Evolutionary conservation across 2,329 filamentous ascomycete genomes (phyloP).

Genomic region (Aureobasidium sp.): DNA sequence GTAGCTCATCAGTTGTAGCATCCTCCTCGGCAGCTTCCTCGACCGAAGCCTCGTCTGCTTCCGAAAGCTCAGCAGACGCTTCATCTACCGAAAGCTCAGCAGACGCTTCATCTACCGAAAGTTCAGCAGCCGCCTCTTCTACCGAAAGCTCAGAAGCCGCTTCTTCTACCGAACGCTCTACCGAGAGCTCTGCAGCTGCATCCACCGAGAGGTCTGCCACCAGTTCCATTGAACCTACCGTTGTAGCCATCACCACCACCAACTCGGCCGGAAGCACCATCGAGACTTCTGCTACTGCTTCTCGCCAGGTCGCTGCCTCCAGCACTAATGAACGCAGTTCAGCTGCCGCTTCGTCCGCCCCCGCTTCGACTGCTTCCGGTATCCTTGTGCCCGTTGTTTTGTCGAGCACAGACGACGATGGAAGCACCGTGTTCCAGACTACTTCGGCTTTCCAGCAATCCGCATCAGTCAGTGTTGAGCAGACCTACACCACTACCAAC

Average conservation of each 20-base stretch:
- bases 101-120: background rate
- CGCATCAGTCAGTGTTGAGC: constrained; percentile 24
- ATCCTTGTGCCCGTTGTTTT: constrained; percentile 33
- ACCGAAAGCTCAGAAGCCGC: background rate
- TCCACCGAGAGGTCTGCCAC: constrained; percentile 6
- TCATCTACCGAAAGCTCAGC: constrained; percentile 5
- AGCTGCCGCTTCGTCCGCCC: constrained; percentile 14
- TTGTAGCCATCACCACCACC: constrained; percentile 21
- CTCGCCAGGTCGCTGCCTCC: constrained; percentile 14
- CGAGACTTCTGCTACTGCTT: constrained; percentile 15
- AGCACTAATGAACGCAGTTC: constrained; percentile 16
- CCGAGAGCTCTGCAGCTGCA: background rate
- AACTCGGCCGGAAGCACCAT: constrained; percentile 17
- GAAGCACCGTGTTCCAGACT: constrained; percentile 28
- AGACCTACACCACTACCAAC: constrained; percentile 25
- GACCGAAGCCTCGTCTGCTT: too few species aligned
- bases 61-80: background rate
- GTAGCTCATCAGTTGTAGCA: constrained; percentile 10
- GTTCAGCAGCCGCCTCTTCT: constrained; percentile 3
- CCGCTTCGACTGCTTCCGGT: constrained; percentile 20
- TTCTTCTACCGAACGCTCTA: background rate
- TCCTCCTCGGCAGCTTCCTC: background rate
- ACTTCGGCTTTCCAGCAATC: constrained; percentile 30
- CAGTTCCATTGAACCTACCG: constrained; percentile 15
- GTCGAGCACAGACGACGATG: constrained; percentile 31